These are phyloP conservation scores for Cercospora beticola DNA, from an alignment of 2,329 filamentous ascomycete species.

Conservation along the genomic window DNA sequence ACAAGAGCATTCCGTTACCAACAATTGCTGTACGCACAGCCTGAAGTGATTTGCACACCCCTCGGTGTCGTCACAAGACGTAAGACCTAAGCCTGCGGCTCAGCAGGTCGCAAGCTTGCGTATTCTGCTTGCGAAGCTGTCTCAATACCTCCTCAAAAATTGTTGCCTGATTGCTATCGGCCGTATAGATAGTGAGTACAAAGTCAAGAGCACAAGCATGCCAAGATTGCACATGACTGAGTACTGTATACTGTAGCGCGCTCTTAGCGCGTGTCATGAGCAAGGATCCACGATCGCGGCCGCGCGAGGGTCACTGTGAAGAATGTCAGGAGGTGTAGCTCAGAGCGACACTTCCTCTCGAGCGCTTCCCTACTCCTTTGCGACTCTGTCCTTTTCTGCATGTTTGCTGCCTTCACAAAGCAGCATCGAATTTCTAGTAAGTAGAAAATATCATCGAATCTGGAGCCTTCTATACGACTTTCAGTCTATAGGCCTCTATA, in stretches of 20 bases:
- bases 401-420: background rate
- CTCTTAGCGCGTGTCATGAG: background rate
- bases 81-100: background rate
- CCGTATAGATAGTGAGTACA: background rate
- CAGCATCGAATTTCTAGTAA: background rate
- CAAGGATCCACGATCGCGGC: background rate
- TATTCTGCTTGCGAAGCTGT: background rate
- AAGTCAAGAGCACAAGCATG: background rate
- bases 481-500: too few species aligned
- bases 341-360: too few species aligned
- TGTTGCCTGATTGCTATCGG: background rate
- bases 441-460: too few species aligned
- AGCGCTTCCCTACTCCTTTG: too few species aligned
- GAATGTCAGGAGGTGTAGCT: too few species aligned
- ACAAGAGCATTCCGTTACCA: background rate
- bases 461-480: background rate
- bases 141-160: background rate
- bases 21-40: too few species aligned
- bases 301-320: background rate
- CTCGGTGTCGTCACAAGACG: background rate
- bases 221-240: background rate
- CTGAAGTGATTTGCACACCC: too few species aligned
- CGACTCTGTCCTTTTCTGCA: too few species aligned
- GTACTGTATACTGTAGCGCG: background rate
- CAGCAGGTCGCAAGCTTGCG: background rate